Percentiles rank a stretch among this genome's conserved stretches.
Conservation (phyloP, 768 basidiomycete species). For the Austroboletus festivus region DNA sequence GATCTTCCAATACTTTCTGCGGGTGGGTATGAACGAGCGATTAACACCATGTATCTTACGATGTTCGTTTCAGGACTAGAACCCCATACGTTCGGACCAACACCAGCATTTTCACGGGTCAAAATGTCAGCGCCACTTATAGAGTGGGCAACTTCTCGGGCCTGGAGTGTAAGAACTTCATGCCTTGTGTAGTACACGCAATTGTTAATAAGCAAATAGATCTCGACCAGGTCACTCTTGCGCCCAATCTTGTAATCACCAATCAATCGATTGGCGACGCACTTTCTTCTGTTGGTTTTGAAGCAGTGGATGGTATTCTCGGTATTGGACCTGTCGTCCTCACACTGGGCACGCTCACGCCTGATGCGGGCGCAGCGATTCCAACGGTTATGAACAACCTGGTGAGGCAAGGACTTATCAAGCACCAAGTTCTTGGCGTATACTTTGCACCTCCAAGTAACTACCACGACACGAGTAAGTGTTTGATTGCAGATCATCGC, state of each 20-base stretch:
- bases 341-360: slow-evolving; percentile 7
- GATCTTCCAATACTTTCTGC: slow-evolving; percentile 33
- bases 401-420: slow-evolving; percentile 16
- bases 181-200: neutral
- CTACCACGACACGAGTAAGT: slow-evolving; percentile 16
- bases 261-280: slow-evolving; percentile 31
- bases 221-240: slow-evolving; percentile 26
- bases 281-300: slow-evolving; percentile 9
- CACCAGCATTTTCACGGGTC: slow-evolving; percentile 25
- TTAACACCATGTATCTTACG: neutral
- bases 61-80: slow-evolving; percentile 14
- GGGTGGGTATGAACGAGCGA: slow-evolving; percentile 1
- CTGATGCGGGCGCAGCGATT: slow-evolving; percentile 3
- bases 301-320: slow-evolving; percentile 26
- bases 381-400: slow-evolving; percentile 29
- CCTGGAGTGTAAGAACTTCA: slow-evolving; percentile 29
- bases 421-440: slow-evolving; percentile 17
- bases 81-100: slow-evolving; percentile 18
- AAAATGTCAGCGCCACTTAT: slow-evolving; percentile 10
- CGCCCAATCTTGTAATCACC: slow-evolving; percentile 21
- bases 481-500: too few relatives aligned
- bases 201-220: slow-evolving; percentile 7
- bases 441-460: slow-evolving; percentile 22
- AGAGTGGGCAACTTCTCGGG: slow-evolving; percentile 24
- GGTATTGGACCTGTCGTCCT: slow-evolving; percentile 26